A percentile compares a stretch with the other conserved stretches of the same genome.
These are phyloP conservation scores for Amanita phalloides DNA, from an alignment of 768 basidiomycete species.

Conservation along the genomic window DNA sequence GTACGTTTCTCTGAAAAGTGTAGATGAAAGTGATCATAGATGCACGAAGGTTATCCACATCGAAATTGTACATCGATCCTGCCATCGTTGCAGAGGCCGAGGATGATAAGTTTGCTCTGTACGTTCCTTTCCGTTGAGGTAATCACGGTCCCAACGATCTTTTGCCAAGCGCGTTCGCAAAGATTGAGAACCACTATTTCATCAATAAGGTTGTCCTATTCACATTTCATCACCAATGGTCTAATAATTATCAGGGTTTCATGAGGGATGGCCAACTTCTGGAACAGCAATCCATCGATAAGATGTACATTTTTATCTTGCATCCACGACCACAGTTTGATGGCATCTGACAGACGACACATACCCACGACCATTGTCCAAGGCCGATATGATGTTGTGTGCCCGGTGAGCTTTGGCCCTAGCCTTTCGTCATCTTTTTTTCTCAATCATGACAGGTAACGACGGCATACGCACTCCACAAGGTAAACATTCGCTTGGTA, in stretches of 20 bases:
- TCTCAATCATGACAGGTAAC: constrained; percentile 38
- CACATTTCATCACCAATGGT: background rate
- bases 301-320: constrained; percentile 47
- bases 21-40: background rate
- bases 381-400: constrained; percentile 85
- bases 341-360: constrained; percentile 51
- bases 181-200: constrained; percentile 90
- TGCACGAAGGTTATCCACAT: constrained; percentile 67
- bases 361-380: constrained; percentile 79
- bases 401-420: constrained; percentile 43
- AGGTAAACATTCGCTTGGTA: constrained; percentile 20
- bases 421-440: background rate
- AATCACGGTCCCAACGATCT: background rate
- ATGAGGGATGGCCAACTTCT: constrained; percentile 84
- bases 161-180: constrained; percentile 62
- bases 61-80: constrained; percentile 60
- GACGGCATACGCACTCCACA: constrained; percentile 75
- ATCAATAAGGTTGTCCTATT: constrained; percentile 50
- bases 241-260: constrained; percentile 47
- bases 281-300: constrained; percentile 75
- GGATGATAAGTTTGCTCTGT: constrained; percentile 71
- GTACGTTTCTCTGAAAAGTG: constrained; percentile 31
- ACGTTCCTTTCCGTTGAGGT: constrained; percentile 12
- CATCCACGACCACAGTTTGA: background rate
- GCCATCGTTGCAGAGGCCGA: constrained; percentile 58